Conservation (phyloP, 2,329 filamentous ascomycete species). For the Huntiella savannae region DNA sequence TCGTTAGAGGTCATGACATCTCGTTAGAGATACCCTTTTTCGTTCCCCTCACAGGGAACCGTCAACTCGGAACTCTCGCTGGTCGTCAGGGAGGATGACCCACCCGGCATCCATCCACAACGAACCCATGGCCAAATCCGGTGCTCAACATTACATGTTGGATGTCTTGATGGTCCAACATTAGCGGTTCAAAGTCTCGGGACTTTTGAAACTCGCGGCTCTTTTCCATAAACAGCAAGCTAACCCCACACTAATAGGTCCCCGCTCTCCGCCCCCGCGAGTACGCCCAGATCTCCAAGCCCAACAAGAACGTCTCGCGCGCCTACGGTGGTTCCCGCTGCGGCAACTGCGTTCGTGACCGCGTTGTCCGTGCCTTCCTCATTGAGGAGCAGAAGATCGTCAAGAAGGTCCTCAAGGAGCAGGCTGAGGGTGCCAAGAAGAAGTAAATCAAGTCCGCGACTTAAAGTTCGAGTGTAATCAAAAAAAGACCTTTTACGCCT, state of each 20-base stretch:
- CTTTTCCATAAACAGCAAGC: background rate
- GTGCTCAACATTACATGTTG: no score
- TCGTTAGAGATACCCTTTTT: no score
- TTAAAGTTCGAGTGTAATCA: constrained; percentile 12
- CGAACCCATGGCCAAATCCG: no score
- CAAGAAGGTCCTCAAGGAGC: constrained; percentile 99
- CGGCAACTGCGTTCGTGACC: constrained; percentile 95
- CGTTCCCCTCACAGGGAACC: no score
- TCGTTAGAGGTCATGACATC: no score
- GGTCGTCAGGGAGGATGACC: no score
- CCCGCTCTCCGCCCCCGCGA: constrained; percentile 96
- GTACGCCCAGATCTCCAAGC: constrained; percentile 91
- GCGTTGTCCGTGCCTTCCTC: constrained; percentile 93
- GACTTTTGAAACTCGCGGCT: no score
- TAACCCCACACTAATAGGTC: constrained; percentile 32
- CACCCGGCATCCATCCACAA: no score
- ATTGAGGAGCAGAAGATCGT: constrained; percentile 99
- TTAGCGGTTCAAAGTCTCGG: no score
- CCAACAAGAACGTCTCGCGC: constrained; percentile 98
- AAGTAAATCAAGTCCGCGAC: constrained; percentile 35
- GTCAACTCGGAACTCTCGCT: no score
- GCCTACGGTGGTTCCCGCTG: constrained; percentile 98
- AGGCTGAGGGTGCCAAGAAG: constrained; percentile 55
- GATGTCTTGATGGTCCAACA: no score
- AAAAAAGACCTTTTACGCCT: constrained; percentile 6